Conservation (phyloP, 2,329 filamentous ascomycete genomes). For the Aulographum hederae region DNA sequence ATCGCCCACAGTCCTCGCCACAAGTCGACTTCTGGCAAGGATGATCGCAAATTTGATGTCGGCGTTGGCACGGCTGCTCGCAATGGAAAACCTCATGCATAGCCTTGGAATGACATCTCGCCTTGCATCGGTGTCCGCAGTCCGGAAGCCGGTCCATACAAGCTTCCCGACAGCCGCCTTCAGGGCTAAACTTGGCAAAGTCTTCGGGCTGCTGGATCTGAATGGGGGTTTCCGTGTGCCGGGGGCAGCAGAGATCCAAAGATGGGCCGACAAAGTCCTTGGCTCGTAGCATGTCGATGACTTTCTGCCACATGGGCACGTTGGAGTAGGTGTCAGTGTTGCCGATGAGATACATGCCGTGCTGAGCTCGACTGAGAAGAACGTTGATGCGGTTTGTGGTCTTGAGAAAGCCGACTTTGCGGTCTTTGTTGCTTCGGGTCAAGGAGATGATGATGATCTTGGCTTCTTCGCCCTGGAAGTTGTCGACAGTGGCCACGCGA, state of each 20-base stretch:
- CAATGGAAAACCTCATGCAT: not conserved
- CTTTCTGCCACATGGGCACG: constrained; percentile 4
- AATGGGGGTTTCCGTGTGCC: constrained; percentile 8
- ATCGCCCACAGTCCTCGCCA: not conserved
- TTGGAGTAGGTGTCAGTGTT: constrained; percentile 34
- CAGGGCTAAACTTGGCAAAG: constrained; percentile 5
- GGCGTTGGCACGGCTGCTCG: not conserved
- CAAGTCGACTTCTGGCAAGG: constrained; percentile 1
- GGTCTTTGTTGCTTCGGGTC: constrained; percentile 45
- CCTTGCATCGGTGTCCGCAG: constrained; percentile 1
- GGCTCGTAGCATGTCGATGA: constrained; percentile 5
- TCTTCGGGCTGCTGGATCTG: constrained; percentile 6
- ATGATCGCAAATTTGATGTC: not conserved
- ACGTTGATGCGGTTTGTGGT: constrained; percentile 54
- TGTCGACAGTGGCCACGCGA: constrained; percentile 50
- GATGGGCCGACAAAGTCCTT: constrained; percentile 3
- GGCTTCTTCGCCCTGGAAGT: constrained; percentile 63
- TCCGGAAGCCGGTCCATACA: not conserved
- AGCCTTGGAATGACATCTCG: constrained; percentile 1
- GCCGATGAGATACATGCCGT: constrained; percentile 56
- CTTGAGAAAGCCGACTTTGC: constrained; percentile 44
- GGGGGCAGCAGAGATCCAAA: constrained; percentile 7
- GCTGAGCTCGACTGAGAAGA: constrained; percentile 44
- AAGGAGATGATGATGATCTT: constrained; percentile 53
- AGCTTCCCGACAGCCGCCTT: constrained; percentile 6